phyloP scores from a whole-genome alignment of 495 filamentous ascomycete species.

The Penicillium paradoxum region DNA sequence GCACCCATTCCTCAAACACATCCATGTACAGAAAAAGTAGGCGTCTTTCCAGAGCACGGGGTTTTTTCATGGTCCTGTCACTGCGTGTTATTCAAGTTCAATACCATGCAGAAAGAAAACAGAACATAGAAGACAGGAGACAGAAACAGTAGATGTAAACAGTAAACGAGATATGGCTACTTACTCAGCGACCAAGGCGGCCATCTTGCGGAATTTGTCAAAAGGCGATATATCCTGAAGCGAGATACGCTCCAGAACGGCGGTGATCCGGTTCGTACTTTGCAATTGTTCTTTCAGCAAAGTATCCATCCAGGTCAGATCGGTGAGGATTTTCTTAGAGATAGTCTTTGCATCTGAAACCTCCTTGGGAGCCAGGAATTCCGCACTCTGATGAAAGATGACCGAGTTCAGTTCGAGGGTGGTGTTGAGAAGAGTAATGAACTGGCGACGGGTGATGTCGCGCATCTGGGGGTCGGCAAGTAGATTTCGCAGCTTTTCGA shows the following conservation, averaged over 20 bases:
- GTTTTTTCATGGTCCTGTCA: constrained; percentile 19
- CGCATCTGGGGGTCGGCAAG: constrained; percentile 13
- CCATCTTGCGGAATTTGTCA: constrained; percentile 18
- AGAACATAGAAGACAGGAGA: background rate
- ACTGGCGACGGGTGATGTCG: constrained; percentile 10
- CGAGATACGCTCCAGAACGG: constrained; percentile 1
- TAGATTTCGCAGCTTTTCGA: constrained; percentile 17
- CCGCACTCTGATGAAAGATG: constrained; percentile 15
- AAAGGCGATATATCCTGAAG: background rate
- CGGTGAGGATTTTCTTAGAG: constrained; percentile 10
- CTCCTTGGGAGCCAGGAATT: constrained; percentile 11
- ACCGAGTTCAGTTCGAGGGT: constrained; percentile 19
- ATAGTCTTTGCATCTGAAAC: constrained; percentile 2
- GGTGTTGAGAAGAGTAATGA: constrained; percentile 23
- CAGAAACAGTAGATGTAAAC: background rate
- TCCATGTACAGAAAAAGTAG: constrained; percentile 22
- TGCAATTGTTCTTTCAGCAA: constrained; percentile 10
- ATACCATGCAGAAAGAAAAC: background rate
- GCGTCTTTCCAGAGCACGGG: constrained; percentile 17
- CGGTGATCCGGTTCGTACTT: background rate
- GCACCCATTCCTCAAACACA: constrained; percentile 29
- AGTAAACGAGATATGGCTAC: background rate
- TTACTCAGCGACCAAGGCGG: constrained; percentile 18
- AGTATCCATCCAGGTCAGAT: constrained; percentile 14
- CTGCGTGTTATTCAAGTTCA: background rate